Base-by-base conservation (phyloP, 805 yeast species). In the Monosporozyma servazzii region DNA sequence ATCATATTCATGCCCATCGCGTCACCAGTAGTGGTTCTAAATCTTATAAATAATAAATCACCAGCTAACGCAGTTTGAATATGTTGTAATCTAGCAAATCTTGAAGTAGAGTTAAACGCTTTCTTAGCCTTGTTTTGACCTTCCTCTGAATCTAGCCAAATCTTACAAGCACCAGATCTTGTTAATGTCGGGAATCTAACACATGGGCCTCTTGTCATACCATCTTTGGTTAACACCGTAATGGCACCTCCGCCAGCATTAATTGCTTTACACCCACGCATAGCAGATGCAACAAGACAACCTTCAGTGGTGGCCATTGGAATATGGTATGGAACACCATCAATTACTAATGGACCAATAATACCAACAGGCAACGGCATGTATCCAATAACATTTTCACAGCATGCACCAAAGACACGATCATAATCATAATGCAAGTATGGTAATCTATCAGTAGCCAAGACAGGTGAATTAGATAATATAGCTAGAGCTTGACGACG, bases 1-100 rank as follows among this genome's bases (percentile, higher is more conserved):
- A 93, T 93, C 99, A 93, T 93, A 69, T 93, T 93, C 99, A 93
- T 93, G 58, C 99, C 99, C 99, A 93, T 93, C 18, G 99, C 99
- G 75, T 93, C 99, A 71, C 99, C 99, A 21, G 99, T 93, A 40
- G 96, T 89, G 17, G 99, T 95, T 68, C 91, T 83, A 75, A 93
- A 93, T 65, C 99, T 82, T 61, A 93, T 84, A 63, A 80, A 93
- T 61, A 93, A 75, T 59, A 86, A 75, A 47, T 85, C 86, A 36
- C 99, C 99, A 23, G 99, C 99, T 69, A 91, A 75, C 2, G 97
- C 96, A 18, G 98, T 88, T 69, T 89, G 87, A 57, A 91, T 75
- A 60, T 86, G 86, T 70, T 87, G 96, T 63, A 93, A 78, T 64
- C 97, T 82, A 17, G 99, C 99, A 72, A 93, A 93, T 71, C 99